A percentile compares a stretch with the other conserved stretches of the same genome.
Evolutionary conservation across 108 stramenopile genomes (phyloP).

Genomic region (Mayamaea pseudoterrestris): DNA sequence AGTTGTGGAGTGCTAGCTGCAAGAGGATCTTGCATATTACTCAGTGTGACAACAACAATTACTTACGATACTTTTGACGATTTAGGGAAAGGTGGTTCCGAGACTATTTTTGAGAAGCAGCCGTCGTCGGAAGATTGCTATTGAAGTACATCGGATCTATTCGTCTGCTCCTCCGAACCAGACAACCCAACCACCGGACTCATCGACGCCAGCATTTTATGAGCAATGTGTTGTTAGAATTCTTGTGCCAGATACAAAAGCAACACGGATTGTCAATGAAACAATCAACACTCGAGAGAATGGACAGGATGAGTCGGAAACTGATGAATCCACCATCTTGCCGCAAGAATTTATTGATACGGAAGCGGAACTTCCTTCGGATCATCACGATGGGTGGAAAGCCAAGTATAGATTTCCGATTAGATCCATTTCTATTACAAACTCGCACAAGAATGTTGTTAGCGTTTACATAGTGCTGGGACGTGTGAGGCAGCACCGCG

Average conservation of each 20-base stretch:
- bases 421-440: constrained; percentile 16
- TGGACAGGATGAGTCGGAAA: no score
- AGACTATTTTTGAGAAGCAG: no score
- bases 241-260: not conserved
- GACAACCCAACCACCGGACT: not conserved
- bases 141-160: constrained; percentile 53
- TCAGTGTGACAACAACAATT: no score
- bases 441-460: constrained; percentile 16
- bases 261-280: not conserved
- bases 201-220: constrained; percentile 9
- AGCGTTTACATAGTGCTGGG: constrained; percentile 16
- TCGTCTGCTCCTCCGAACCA: no score
- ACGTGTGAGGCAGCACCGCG: constrained; percentile 23
- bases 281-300: no score
- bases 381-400: constrained; percentile 29
- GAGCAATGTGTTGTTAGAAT: constrained; percentile 30
- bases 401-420: constrained; percentile 46
- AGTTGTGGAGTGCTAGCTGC: no score
- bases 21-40: no score
- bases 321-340: constrained; percentile 1
- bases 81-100: no score
- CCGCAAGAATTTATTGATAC: not conserved
- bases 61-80: no score
- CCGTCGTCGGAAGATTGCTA: constrained; percentile 25
- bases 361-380: not conserved